Evolutionary conservation across 176 grass and related monocot species (phyloP).

Genomic region (Oryza glaberrima): DNA sequence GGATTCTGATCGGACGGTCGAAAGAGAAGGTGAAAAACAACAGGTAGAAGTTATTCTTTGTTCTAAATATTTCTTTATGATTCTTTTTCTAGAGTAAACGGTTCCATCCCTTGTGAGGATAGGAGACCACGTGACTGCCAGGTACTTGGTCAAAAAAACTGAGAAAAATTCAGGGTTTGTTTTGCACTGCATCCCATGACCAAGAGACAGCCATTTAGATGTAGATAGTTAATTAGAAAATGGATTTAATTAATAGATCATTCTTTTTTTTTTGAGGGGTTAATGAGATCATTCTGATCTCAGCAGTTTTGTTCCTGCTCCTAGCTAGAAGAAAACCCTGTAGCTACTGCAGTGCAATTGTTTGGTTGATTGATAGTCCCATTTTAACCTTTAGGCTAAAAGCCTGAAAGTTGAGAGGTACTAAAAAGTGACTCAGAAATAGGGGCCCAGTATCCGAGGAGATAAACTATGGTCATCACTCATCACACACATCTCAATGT

Average conservation of each 20-base stretch:
- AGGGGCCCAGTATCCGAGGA: slow-evolving; percentile 46
- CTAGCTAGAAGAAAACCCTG: not conserved
- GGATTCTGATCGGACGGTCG: not conserved
- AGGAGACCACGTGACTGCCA: slow-evolving; percentile 37
- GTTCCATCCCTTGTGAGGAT: not conserved
- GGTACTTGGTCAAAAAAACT: not conserved
- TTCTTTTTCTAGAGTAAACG: not conserved
- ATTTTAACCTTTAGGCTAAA: slow-evolving; percentile 40
- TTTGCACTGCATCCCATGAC: not conserved
- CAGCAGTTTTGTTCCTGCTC: not conserved
- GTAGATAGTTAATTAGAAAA: not conserved
- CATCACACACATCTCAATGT: slow-evolving; percentile 12
- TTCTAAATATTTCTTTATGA: not conserved
- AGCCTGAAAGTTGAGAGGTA: slow-evolving; percentile 19
- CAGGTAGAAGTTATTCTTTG: not conserved
- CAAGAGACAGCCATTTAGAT: not conserved
- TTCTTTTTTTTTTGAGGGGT: not conserved
- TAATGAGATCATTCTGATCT: slow-evolving; percentile 7
- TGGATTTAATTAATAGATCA: slow-evolving; percentile 1
- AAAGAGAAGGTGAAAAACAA: not conserved
- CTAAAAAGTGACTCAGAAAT: slow-evolving; percentile 33
- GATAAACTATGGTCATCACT: not conserved
- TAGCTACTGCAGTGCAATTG: slow-evolving; percentile 23
- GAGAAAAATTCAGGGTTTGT: not conserved
- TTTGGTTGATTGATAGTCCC: slow-evolving; percentile 31